Evolutionary conservation across 257 asterid genomes (phyloP), one percentile per base, ranked within the genome.

Genomic region (Anisodus acutangulus): DNA sequence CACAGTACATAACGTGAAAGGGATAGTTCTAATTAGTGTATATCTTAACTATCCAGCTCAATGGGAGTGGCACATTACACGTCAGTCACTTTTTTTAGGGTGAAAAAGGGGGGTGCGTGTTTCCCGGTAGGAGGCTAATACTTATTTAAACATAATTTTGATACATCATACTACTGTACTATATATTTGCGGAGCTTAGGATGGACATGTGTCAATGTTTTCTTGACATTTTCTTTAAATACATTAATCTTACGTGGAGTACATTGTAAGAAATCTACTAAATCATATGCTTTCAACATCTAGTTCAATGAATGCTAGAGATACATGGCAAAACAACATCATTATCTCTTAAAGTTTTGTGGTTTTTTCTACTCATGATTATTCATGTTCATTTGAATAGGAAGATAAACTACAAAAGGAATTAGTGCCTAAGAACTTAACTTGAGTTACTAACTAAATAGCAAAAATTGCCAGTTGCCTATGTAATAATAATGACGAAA

Each of bases 21-120:
- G 35, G 63, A 3, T 43, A n/a, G 51, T 45, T 71, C 16, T 19
- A 79, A 54, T 68, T 68, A 31, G 35, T 31, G 35, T 31, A 37
- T 66, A 58, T 55, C 68, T 13, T 80, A 49, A 78, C 63, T 45
- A 2, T 90, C 91, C 95, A 89, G 91, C 93, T 89, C 88, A 86
- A 57, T 35, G 62, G 5, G 41, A 62, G 85, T 84, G 45, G 85
- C 81, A 83, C 45, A 55, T 51, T 68, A 82, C 90, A 80, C 37
- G 57, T 43, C 66, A 17, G 1, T 17, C 22, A 54, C 37, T 31
- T 31, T 31, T 31, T 41, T 13, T 57, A 82, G 37, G 63, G 69
- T 39, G 74, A 51, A 54, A 60, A 84, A 67, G 70, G 55, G 80
- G 80, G 62, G 26, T 47, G 83, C 85, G 78, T 85, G 93, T 87